Evolutionary conservation across 352 stramenopile species (phyloP).

Genomic region (Phytopythium kandeliae): DNA sequence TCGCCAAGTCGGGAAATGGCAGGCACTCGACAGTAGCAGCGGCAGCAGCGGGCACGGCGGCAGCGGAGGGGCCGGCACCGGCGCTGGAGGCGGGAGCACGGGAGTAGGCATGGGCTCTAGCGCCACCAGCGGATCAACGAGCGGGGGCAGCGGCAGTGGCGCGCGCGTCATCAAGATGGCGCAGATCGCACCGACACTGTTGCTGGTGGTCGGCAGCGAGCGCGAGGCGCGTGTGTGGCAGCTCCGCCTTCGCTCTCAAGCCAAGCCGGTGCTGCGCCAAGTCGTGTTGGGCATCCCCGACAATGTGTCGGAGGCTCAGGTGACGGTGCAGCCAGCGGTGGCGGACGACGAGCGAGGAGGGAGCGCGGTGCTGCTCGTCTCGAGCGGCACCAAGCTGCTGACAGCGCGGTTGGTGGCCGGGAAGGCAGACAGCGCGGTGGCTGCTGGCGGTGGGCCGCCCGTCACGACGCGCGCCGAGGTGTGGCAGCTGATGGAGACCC

Average conservation of each 20-base stretch:
- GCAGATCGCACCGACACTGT: constrained; percentile 46
- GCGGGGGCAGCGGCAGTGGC: background rate
- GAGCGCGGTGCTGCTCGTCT: constrained; percentile 39
- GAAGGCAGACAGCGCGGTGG: constrained; percentile 7
- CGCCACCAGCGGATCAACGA: background rate
- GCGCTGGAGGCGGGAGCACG: background rate
- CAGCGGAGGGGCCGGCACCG: background rate
- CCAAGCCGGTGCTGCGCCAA: constrained; percentile 33
- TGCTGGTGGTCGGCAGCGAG: constrained; percentile 58
- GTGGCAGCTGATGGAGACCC: constrained; percentile 43
- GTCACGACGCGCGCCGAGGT: constrained; percentile 31
- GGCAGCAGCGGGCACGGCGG: background rate
- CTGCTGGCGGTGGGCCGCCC: constrained; percentile 8
- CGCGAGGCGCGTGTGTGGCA: constrained; percentile 67
- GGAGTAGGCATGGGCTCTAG: background rate
- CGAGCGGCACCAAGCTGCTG: constrained; percentile 29
- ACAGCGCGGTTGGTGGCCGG: constrained; percentile 34
- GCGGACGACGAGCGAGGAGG: constrained; percentile 14
- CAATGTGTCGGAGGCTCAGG: constrained; percentile 31
- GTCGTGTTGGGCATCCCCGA: constrained; percentile 53
- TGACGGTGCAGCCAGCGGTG: constrained; percentile 41
- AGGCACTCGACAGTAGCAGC: constrained; percentile 36
- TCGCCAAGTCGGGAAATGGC: constrained; percentile 37
- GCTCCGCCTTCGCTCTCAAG: constrained; percentile 24
- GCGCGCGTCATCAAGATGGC: constrained; percentile 39